Conservation (phyloP, 768 basidiomycete species). For the Dioszegia crocea region DNA sequence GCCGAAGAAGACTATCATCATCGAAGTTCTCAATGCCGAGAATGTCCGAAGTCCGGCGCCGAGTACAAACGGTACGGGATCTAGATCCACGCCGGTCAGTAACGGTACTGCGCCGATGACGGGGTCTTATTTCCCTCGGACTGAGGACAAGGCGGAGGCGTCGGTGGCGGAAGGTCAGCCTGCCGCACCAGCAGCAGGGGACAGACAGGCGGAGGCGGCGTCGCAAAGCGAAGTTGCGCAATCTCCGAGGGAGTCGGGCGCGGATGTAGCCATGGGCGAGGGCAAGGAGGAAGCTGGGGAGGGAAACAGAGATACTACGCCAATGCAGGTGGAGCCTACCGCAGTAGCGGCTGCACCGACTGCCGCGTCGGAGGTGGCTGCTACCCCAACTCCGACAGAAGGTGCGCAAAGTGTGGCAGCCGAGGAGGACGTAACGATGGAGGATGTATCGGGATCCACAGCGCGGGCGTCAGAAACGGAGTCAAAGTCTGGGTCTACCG, state of each 20-base stretch:
- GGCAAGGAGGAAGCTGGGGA: neutral
- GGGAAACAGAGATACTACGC: neutral
- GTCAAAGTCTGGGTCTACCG: too few species aligned
- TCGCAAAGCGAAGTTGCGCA: neutral
- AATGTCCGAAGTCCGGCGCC: constrained; percentile 13
- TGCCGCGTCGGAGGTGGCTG: too few species aligned
- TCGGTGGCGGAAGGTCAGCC: neutral
- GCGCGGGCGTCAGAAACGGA: too few species aligned
- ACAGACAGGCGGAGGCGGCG: neutral
- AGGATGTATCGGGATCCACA: neutral
- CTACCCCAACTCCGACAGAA: neutral
- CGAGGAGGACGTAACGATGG: constrained; percentile 4
- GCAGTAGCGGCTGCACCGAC: too few species aligned
- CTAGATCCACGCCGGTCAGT: neutral
- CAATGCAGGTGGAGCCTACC: neutral
- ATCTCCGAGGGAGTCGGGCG: neutral
- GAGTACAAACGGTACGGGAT: neutral
- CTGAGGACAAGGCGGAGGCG: neutral
- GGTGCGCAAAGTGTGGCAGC: neutral
- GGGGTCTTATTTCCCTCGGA: too few species aligned
- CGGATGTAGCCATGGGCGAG: neutral
- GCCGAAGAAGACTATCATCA: constrained; percentile 20
- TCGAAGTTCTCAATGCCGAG: constrained; percentile 39
- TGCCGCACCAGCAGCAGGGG: neutral
- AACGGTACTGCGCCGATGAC: neutral